A percentile compares a stretch with the other conserved stretches of the same genome.
Conservation (phyloP, 192 early-diverging fungal species). For the Backusella sp. region DNA sequence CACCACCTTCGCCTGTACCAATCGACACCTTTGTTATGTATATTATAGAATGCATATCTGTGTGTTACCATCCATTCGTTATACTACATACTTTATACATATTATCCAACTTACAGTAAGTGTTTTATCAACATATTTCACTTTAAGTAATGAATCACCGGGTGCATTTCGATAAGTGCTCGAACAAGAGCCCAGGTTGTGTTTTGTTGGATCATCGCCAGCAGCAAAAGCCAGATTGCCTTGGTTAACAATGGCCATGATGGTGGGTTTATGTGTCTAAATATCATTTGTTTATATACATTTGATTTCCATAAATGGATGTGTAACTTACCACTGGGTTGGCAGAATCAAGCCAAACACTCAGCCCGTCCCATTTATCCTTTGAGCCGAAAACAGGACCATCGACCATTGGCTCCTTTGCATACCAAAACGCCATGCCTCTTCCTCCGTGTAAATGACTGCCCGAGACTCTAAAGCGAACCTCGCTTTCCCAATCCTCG, state of each 20-base stretch:
- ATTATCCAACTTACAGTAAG: conserved; percentile 38
- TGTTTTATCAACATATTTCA: conserved; percentile 61
- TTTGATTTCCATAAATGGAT: background rate
- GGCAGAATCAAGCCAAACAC: conserved; percentile 66
- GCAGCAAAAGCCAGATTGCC: conserved; percentile 49
- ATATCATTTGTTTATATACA: background rate
- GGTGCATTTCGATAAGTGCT: conserved; percentile 67
- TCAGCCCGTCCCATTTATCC: conserved; percentile 71
- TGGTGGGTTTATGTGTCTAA: conserved; percentile 42
- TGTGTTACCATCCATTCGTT: background rate
- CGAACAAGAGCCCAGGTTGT: conserved; percentile 53
- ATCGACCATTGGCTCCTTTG: conserved; percentile 47
- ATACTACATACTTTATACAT: background rate
- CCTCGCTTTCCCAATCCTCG: conserved; percentile 70
- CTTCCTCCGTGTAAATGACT: conserved; percentile 61
- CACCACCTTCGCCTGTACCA: conserved; percentile 57
- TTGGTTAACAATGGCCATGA: conserved; percentile 66
- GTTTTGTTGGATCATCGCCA: conserved; percentile 37
- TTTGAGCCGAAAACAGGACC: conserved; percentile 68
- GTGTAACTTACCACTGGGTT: conserved; percentile 34
- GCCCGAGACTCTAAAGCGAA: conserved; percentile 63
- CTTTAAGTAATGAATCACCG: conserved; percentile 47
- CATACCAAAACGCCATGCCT: conserved; percentile 85
- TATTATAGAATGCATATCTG: conserved; percentile 21
- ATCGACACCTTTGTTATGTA: conserved; percentile 26